These are phyloP conservation scores for Lactarius psammicola DNA, from an alignment of 768 basidiomycete species.

Conservation along the genomic window DNA sequence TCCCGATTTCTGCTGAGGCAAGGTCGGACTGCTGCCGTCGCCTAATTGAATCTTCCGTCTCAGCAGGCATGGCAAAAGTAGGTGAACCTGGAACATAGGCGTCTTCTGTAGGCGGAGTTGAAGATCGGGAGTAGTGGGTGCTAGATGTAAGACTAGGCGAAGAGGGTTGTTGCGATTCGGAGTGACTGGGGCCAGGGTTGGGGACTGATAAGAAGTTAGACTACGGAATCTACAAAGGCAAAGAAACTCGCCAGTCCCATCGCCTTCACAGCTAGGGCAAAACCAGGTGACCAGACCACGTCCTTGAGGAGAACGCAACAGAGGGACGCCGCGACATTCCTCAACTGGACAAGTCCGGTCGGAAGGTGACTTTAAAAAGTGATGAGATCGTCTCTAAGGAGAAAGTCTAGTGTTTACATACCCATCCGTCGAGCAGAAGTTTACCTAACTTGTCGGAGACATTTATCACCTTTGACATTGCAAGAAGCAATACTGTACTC, in stretches of 20 bases:
- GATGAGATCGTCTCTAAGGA: constrained; percentile 6
- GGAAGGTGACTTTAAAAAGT: constrained; percentile 50
- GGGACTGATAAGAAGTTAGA: constrained; percentile 13
- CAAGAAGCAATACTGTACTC: background rate
- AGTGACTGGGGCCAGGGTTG: constrained; percentile 4
- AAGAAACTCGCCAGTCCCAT: constrained; percentile 36
- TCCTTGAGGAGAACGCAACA: constrained; percentile 67
- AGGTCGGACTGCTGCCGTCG: constrained; percentile 79
- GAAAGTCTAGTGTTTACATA: constrained; percentile 5
- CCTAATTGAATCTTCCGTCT: constrained; percentile 61
- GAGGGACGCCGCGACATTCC: constrained; percentile 57
- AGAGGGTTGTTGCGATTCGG: constrained; percentile 21
- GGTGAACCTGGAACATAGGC: constrained; percentile 62
- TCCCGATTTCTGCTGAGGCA: constrained; percentile 79
- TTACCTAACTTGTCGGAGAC: constrained; percentile 64
- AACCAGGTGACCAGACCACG: constrained; percentile 46
- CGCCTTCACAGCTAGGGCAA: constrained; percentile 64
- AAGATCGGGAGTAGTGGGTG: constrained; percentile 57
- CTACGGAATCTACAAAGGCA: background rate
- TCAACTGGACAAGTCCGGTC: constrained; percentile 57
- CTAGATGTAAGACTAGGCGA: constrained; percentile 47
- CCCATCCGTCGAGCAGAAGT: constrained; percentile 29
- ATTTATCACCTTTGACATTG: constrained; percentile 53
- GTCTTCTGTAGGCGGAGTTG: constrained; percentile 77
- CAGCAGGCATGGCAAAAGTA: constrained; percentile 59